Conservation (phyloP, 1,284 basidiomycete species). For the Cystobasidiaceae sp. region DNA sequence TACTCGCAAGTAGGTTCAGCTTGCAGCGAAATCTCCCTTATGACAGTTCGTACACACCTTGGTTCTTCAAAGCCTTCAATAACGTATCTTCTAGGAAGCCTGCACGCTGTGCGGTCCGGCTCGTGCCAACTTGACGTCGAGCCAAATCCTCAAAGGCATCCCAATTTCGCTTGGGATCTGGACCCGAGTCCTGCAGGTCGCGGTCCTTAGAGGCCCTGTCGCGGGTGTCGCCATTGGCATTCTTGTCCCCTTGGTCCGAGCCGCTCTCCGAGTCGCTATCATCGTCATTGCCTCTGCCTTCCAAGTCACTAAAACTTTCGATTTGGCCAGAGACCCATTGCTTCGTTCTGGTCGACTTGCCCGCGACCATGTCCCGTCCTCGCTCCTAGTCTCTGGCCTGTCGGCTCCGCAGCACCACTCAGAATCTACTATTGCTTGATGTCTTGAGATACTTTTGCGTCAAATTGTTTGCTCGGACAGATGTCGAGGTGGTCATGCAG, state of each 20-base stretch:
- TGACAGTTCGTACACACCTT: neutral
- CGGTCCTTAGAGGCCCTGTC: no score
- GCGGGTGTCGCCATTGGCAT: neutral
- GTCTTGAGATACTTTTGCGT: no score
- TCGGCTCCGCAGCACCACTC: neutral
- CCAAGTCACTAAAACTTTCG: slow-evolving; percentile 29
- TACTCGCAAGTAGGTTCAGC: no score
- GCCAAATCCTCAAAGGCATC: slow-evolving; percentile 28
- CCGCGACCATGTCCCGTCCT: slow-evolving; percentile 3
- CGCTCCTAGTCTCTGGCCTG: neutral
- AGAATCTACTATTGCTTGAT: neutral
- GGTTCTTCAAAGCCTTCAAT: neutral
- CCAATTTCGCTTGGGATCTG: slow-evolving; percentile 22
- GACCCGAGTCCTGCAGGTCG: no score
- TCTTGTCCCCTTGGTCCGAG: neutral
- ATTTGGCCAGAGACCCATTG: slow-evolving; percentile 26
- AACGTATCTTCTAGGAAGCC: slow-evolving; percentile 10
- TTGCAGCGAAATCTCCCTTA: no score
- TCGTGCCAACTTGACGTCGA: neutral
- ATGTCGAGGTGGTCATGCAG: no score
- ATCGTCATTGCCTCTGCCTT: slow-evolving; percentile 10
- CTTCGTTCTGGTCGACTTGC: slow-evolving; percentile 13
- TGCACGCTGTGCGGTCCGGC: neutral
- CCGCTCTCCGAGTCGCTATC: slow-evolving; percentile 5
- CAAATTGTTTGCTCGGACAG: no score